Evolutionary conservation across 331 rosid genomes (phyloP).

Genomic region (Telfairia occidentalis): DNA sequence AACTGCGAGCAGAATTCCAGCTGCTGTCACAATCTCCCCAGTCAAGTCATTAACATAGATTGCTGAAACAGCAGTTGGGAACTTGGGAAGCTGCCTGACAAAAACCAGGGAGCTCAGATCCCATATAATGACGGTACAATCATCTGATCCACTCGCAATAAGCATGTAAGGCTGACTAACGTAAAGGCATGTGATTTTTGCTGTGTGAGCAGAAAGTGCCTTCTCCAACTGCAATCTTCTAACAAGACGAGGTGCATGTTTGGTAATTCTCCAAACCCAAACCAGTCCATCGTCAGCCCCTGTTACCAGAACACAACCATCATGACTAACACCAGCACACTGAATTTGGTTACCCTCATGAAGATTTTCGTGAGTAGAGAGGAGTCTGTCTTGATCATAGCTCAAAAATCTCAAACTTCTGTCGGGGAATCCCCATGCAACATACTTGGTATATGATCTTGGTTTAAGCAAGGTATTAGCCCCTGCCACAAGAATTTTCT

Average conservation of each 20-base stretch:
- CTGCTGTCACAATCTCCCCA: slow-evolving; percentile 93
- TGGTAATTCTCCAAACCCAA: slow-evolving; percentile 80
- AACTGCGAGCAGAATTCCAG: slow-evolving; percentile 84
- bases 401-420: slow-evolving; percentile 86
- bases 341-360: slow-evolving; percentile 88
- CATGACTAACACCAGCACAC: slow-evolving; percentile 79
- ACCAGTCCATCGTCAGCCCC: slow-evolving; percentile 96
- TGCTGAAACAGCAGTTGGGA: slow-evolving; percentile 80
- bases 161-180: slow-evolving; percentile 98
- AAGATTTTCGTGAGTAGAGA: slow-evolving; percentile 94
- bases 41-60: slow-evolving; percentile 83
- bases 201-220: slow-evolving; percentile 77
- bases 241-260: slow-evolving; percentile 49
- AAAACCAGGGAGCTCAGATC: slow-evolving; percentile 90
- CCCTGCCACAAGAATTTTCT: slow-evolving; percentile 79
- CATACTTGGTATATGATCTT: slow-evolving; percentile 79
- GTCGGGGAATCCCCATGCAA: slow-evolving; percentile 97
- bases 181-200: slow-evolving; percentile 76
- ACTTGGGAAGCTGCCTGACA: slow-evolving; percentile 91
- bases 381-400: slow-evolving; percentile 87
- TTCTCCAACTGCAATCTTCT: slow-evolving; percentile 77
- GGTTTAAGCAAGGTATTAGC: slow-evolving; percentile 73
- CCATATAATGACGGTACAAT: slow-evolving; percentile 91
- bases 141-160: slow-evolving; percentile 92
- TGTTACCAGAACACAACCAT: slow-evolving; percentile 79